phyloP scores from a whole-genome alignment of 176 grass and related monocot species.

The Ensete ventricosum region DNA sequence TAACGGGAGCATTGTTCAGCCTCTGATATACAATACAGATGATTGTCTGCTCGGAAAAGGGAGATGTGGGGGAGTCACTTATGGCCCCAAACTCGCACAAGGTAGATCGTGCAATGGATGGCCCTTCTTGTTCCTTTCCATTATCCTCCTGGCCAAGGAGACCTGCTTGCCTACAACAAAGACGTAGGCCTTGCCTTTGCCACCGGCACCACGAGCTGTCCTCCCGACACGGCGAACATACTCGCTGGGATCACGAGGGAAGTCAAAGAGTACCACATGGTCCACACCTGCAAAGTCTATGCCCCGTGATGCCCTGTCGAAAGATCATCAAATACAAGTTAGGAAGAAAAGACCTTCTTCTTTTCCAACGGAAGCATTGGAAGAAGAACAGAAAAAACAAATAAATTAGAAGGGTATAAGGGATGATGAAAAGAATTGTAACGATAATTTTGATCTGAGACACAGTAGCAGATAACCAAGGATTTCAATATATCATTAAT shows the following conservation, averaged over 20 bases:
- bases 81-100: not conserved
- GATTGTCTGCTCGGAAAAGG: too few species aligned
- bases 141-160: constrained; percentile 70
- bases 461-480: too few species aligned
- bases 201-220: constrained; percentile 61
- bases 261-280: constrained; percentile 83
- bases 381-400: too few species aligned
- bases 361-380: too few species aligned
- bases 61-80: not conserved
- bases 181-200: constrained; percentile 65
- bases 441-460: too few species aligned
- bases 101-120: constrained; percentile 76
- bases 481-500: too few species aligned
- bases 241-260: constrained; percentile 82
- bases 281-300: constrained; percentile 83
- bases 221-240: constrained; percentile 68
- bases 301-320: constrained; percentile 59
- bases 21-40: too few species aligned
- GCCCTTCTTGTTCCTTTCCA: constrained; percentile 76
- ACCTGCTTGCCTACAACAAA: constrained; percentile 93
- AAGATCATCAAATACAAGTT: not conserved
- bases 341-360: not conserved
- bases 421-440: too few species aligned
- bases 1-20: too few species aligned
- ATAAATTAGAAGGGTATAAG: too few species aligned